These are phyloP conservation scores for Mycena albidolilacea DNA, from an alignment of 768 basidiomycete species.

Conservation along the genomic window DNA sequence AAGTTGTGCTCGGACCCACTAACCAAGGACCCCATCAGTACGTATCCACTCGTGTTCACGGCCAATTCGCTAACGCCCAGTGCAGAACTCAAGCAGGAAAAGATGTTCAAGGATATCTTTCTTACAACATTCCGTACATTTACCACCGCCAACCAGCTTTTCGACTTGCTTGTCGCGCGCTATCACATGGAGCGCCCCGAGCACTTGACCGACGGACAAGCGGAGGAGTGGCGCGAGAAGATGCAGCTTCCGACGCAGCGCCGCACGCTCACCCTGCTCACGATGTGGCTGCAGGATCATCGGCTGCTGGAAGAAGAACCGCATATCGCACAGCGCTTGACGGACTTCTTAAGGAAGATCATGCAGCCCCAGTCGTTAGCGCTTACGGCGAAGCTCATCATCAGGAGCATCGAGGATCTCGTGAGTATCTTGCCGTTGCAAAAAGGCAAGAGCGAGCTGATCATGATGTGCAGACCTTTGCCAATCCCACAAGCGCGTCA, in stretches of 20 bases:
- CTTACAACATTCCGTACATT: constrained; percentile 89
- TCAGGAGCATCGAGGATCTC: constrained; percentile 67
- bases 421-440: constrained; percentile 54
- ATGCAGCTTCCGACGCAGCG: constrained; percentile 75
- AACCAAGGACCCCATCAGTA: constrained; percentile 66
- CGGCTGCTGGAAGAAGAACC: constrained; percentile 76
- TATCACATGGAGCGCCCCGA: constrained; percentile 71
- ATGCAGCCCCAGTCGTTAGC: constrained; percentile 57
- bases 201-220: constrained; percentile 64
- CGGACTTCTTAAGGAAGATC: constrained; percentile 66
- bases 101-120: constrained; percentile 72
- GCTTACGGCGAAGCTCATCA: constrained; percentile 62
- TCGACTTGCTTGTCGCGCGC: constrained; percentile 76
- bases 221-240: constrained; percentile 75
- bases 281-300: constrained; percentile 74
- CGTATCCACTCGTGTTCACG: constrained; percentile 46
- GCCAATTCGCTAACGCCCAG: constrained; percentile 11
- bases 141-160: constrained; percentile 75
- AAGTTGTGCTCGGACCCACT: constrained; percentile 66
- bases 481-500: constrained; percentile 45
- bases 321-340: constrained; percentile 69
- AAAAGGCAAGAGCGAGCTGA: neutral
- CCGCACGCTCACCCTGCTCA: constrained; percentile 69
- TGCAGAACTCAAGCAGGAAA: constrained; percentile 49
- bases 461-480: constrained; percentile 57